Evolutionary conservation across 495 filamentous ascomycete species (phyloP).

Genomic region (Neurospora sp.): DNA sequence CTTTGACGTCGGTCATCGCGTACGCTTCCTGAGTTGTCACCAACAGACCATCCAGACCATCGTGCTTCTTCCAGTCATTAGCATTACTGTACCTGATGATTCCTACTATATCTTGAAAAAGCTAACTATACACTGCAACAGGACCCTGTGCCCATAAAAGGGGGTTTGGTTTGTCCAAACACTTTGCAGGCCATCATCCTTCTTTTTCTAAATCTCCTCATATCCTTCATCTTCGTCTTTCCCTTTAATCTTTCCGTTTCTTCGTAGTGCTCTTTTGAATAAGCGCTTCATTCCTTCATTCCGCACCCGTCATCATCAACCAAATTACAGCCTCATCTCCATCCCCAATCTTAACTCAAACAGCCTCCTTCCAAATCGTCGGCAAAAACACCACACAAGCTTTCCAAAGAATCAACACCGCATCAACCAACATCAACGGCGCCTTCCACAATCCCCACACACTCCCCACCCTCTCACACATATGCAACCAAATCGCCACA

Average conservation of each 20-base stretch:
- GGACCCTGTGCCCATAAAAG: not conserved
- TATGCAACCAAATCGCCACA: conserved; percentile 73
- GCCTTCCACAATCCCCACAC: conserved; percentile 39
- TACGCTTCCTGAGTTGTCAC: not conserved
- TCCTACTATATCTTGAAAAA: not conserved
- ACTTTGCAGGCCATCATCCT: not conserved
- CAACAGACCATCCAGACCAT: not conserved
- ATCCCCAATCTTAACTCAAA: not conserved
- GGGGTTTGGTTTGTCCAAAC: not conserved
- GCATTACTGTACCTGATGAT: not conserved
- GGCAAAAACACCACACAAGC: conserved; percentile 85
- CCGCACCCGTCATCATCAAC: not conserved
- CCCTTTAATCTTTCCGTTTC: not conserved
- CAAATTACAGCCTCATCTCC: not conserved
- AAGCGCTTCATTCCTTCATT: not conserved
- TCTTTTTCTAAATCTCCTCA: not conserved
- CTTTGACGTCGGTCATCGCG: not conserved
- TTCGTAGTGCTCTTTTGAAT: not conserved
- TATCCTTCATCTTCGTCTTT: not conserved
- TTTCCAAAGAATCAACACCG: conserved; percentile 67
- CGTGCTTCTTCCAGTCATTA: not conserved
- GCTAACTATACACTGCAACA: not conserved
- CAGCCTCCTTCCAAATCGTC: conserved; percentile 55
- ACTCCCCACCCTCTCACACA: conserved; percentile 28
- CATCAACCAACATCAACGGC: conserved; percentile 49